Evolutionary conservation across 352 stramenopile genomes (phyloP), one percentile per base, ranked within the genome.

Genomic region (Phytopythium cucurbitacearum): DNA sequence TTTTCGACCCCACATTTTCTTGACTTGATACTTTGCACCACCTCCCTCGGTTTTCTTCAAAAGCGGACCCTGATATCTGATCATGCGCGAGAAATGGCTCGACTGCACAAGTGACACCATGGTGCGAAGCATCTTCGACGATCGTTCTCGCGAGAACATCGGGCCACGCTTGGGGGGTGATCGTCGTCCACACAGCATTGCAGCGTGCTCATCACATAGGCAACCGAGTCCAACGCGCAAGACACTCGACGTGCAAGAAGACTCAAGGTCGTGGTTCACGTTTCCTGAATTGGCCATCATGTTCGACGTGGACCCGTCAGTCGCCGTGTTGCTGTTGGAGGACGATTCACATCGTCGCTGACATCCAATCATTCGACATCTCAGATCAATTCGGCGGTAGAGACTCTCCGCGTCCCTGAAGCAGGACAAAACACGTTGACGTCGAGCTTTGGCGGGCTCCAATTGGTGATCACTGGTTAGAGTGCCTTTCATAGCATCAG

Each of bases 1-100:
- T 51, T 91, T 91, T 5, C 52, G 49, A 36, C 67, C 75, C 81
- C 81, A 91, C 11, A 60, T 37, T 36, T 86, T 87, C 1, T 65
- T 72, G 35, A 89, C 33, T 38, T 86, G 71, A 40, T 76, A 84
- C n/a, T 77, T 87, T n/a, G 57, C 61, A 47, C 59, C 60, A 21
- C 58, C 52, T n/a, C 61, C 45, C 15, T 57, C 48, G 7, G 43
- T 56, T 39, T 57, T 68, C 56, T 91, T 91, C 8, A 81, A 54
- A 9, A 91, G 53, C 1, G 62, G 62, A 1, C 75, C 73, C 15
- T 90, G 80, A 43, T 77, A 88, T 48, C 70, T 80, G 34, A 91
- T 56, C 55, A 69, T 83, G 3, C 68, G 71, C 4, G 46, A 8
- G 40, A 89, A 89, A 37, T 87, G 76, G 11, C 57, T 54, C 0